Evolutionary conservation across 257 asterid genomes (phyloP), one percentile per base, ranked within the genome.

Genomic region (Datura wrightii): DNA sequence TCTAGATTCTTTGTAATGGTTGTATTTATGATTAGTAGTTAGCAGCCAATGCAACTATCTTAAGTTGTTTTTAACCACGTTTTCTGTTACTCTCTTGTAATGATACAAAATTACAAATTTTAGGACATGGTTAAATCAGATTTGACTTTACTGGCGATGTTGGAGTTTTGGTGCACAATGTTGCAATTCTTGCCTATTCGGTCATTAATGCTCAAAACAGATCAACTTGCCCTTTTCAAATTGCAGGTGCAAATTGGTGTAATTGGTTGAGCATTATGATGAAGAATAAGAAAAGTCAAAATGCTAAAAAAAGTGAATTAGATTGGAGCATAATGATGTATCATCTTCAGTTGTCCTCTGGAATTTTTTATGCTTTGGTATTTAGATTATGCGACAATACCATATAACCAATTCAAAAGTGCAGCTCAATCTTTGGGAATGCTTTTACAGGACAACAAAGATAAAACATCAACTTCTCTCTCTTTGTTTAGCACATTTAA

Each of bases 251-350:
- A 14, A 76, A 76, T 10, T 76, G 80, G 60, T 74, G 42, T 48
- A 19, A 18, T 76, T 74, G 62, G 82, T 76, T 50, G 24, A 13
- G 31, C 24, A 48, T 50, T 74, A 19, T 74, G 80, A 19, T 74
- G 59, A 14, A 15, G 42, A 44, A 46, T 19, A 11, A 74, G 59
- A 11, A 19, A 46, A 72, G 36, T 70, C 79, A 71, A 71, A n/a
- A 39, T 3, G 34, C 80, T 71, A n/a, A 60, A 24, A 19, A 9
- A 11, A 60, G 5, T 72, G 58, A 14, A 72, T 10, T 48, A 48
- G 60, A 74, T 74, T 10, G n/a, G 36, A 72, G 80, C 58, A 72
- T 71, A n/a, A 72, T 72, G 41, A 6, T 72, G 55, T 72, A 72
- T 72, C 56, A 72, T 72, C 10, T n/a, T 72, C 41, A n/a, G 58